Base-by-base conservation (phyloP, 2,329 filamentous ascomycete genomes). In the Aspergillus sergii region DNA sequence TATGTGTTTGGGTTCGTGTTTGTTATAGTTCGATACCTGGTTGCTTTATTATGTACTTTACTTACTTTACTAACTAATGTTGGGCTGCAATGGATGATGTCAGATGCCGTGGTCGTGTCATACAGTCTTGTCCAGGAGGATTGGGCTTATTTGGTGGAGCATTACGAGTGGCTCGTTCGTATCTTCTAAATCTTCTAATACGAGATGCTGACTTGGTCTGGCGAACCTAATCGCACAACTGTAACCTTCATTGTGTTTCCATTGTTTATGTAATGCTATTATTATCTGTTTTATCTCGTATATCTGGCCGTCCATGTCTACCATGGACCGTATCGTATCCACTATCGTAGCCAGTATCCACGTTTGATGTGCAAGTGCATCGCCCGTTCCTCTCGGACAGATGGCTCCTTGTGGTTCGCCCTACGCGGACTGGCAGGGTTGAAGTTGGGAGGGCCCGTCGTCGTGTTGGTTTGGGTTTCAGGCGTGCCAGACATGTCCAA, bases 281-380 rank as follows among this genome's bases (percentile, higher is more conserved):
- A 32, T 32, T 41, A n/a, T 41, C 39, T n/a, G 2, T 41, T 32
- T 32, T 51, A 30, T 48, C 45, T 48, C 45, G 45, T 51, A 32
- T 32, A 51, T 21, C 28, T 4, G 32, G 10, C 26, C 26, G 6
- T 28, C 26, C 46, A 23, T n/a, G 28, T 51, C 48, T 55, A 55
- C 32, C 32, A 14, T 55, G 39, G 32, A 23, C 50, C 23, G 30
- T 32, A 10, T 54, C 50, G n/a, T 21, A 54, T 23, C 10, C 39
- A 19, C 39, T 62, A 73, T 51, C 69, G 64, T 57, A 75, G 60
- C 72, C 73, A 74, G 58, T 69, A 75, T 32, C 72, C 72, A 53
- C 62, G 65, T n/a, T 61, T 59, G 46, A 75, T 72, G n/a, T 58
- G 57, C 14, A 72, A 61, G 62, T 75, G 69, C 66, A 72, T 67